Conservation (phyloP, 2,329 filamentous ascomycete species). For the Aureobasidium melanogenum region DNA sequence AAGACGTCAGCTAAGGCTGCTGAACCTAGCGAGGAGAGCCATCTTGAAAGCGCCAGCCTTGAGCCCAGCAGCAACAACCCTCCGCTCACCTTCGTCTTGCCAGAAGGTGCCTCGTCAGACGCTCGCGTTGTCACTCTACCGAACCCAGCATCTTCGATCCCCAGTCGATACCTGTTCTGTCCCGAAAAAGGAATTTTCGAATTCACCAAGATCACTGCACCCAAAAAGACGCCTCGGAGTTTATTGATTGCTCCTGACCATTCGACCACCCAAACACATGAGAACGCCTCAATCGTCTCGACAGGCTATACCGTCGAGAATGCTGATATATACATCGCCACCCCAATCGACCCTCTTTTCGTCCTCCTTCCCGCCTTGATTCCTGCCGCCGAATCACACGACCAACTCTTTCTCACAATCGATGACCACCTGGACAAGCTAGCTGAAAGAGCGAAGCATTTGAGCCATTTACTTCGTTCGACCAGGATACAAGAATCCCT, state of each 20-base stretch:
- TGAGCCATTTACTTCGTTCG: conserved; percentile 46
- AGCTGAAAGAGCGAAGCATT: conserved; percentile 45
- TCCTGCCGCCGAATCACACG: conserved; percentile 39
- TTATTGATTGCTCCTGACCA: conserved; percentile 41
- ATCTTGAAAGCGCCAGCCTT: conserved; percentile 20
- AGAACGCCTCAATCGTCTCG: neutral
- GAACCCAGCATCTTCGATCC: conserved; percentile 41
- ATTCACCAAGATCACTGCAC: conserved; percentile 48
- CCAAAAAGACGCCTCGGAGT: conserved; percentile 43
- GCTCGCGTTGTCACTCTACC: conserved; percentile 48
- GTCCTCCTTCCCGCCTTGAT: conserved; percentile 64
- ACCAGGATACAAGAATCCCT: conserved; percentile 36
- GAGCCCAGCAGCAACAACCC: conserved; percentile 31
- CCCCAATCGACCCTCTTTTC: conserved; percentile 76
- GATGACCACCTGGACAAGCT: conserved; percentile 66
- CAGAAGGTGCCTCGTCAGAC: conserved; percentile 41
- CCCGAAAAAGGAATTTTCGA: conserved; percentile 51
- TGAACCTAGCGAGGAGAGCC: conserved; percentile 13
- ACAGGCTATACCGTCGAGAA: conserved; percentile 52
- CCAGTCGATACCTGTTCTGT: conserved; percentile 50
- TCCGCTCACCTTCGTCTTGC: conserved; percentile 50
- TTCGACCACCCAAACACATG: conserved; percentile 8
- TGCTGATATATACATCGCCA: conserved; percentile 74
- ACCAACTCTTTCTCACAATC: conserved; percentile 57
- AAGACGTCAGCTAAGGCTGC: conserved; percentile 15